A percentile compares a stretch with the other conserved stretches of the same genome.
phyloP scores from a whole-genome alignment of 192 early-diverging fungal genomes.

The Cladochytrium replicatum region DNA sequence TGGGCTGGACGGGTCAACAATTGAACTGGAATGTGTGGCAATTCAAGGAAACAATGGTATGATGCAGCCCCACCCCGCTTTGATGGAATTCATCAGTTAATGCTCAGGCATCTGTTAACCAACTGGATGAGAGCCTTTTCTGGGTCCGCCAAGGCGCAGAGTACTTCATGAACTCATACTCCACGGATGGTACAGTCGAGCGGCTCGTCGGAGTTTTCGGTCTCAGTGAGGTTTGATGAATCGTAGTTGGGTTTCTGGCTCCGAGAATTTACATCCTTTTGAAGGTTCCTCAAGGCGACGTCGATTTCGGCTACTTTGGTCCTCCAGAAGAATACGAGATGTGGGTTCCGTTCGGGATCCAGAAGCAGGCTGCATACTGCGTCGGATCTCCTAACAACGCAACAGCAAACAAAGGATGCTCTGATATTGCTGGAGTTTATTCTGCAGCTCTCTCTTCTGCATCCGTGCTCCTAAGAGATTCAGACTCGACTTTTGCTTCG shows the following conservation, averaged over 20 bases:
- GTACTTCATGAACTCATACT: conserved; percentile 16
- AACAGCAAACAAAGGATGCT: conserved; percentile 16
- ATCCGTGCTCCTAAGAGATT: conserved; percentile 5
- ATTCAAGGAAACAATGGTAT: conserved; percentile 33
- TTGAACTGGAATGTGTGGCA: conserved; percentile 38
- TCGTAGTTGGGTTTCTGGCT: too few species aligned
- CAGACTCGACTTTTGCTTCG: conserved; percentile 12
- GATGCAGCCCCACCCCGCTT: too few species aligned
- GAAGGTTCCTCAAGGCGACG: neutral
- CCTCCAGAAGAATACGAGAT: conserved; percentile 19
- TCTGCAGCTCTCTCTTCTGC: conserved; percentile 13
- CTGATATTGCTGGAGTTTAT: conserved; percentile 21
- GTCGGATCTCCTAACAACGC: too few species aligned
- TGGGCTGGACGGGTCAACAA: conserved; percentile 33
- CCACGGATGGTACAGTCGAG: conserved; percentile 7
- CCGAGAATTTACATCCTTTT: too few species aligned
- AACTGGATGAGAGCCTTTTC: conserved; percentile 10
- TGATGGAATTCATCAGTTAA: too few species aligned
- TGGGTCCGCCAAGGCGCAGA: conserved; percentile 23
- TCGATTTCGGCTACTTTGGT: conserved; percentile 25
- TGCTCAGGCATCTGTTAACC: conserved; percentile 13
- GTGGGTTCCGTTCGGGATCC: conserved; percentile 4
- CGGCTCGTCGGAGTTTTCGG: conserved; percentile 17
- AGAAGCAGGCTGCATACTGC: conserved; percentile 12
- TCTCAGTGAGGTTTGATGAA: conserved; percentile 6